phyloP scores from a whole-genome alignment of 306 rosid species.

The barrel medic (Medicago truncatula) region DNA sequence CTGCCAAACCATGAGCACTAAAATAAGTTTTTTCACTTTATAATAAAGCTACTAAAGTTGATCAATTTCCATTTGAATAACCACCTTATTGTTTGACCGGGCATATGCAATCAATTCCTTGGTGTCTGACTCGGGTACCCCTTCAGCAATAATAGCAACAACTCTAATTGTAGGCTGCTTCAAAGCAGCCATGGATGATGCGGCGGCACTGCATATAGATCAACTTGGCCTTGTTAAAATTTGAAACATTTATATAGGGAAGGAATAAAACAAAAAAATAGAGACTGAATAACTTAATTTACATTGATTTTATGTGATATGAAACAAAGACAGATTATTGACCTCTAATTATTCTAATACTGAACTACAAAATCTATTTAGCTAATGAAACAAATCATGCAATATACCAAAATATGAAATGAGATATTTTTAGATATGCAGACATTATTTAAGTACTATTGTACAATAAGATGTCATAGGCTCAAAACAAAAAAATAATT shows the following conservation, averaged over 20 bases:
- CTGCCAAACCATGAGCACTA: constrained; percentile 53
- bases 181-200: constrained; percentile 89
- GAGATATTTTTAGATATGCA: constrained; percentile 3
- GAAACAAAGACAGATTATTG: constrained; percentile 17
- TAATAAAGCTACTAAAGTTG: constrained; percentile 25
- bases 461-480: constrained; percentile 15
- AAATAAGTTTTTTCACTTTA: constrained; percentile 38
- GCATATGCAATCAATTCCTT: constrained; percentile 96
- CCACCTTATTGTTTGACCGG: constrained; percentile 91
- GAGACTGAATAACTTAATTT: constrained; percentile 3
- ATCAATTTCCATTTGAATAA: constrained; percentile 34
- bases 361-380: constrained; percentile 6
- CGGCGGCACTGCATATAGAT: constrained; percentile 80
- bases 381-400: background rate
- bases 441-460: background rate
- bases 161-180: constrained; percentile 97
- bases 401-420: constrained; percentile 26
- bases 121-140: constrained; percentile 93
- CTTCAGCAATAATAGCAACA: constrained; percentile 97
- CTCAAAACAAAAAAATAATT: constrained; percentile 26
- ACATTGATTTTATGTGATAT: constrained; percentile 6
- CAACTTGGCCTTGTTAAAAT: constrained; percentile 25
- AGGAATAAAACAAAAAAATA: background rate
- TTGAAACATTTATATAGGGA: background rate
- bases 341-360: background rate